Evolutionary conservation across 176 grass and related monocot species (phyloP), one percentile per base, ranked within the genome.

Genomic region (Cenchrus fungigraminus): DNA sequence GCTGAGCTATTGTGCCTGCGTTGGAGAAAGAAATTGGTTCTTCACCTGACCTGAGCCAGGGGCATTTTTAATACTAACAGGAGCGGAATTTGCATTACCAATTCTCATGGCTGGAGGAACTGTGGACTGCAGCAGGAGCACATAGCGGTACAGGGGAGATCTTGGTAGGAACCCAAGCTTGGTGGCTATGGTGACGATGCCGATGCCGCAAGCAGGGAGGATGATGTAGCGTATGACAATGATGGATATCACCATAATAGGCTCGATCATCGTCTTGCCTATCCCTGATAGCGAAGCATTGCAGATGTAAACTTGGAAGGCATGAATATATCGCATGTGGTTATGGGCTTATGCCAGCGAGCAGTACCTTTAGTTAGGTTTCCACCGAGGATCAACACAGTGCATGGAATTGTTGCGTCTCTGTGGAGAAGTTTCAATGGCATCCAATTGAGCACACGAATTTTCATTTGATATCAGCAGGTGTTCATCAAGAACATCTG

Each of bases 41-140:
- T 51, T 9, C 20, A 31, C n/a, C 4, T 71, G 6, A 73, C 45
- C 6, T 46, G 45, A 46, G 4, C 31, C 31, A 32, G 5, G 53
- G 5, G 19, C 17, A 16, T 51, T 32, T 50, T 14, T 44, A 6
- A 22, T 45, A 43, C 55, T n/a, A n/a, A 8, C 4, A 65, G 16
- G 9, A 22, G 29, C 1, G 4, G 19, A 37, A 1, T 28, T 15
- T 44, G 6, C 7, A 49, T n/a, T 49, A 92, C 86, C 86, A 4
- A 91, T 72, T 52, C 84, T 86, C 90, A 91, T 94, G 77, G 88
- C 92, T 0, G 86, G 90, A 37, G 86, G 90, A 31, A 97, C 74
- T 1, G 92, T 87, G 53, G 86, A 92, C 45, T 97, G 95, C 44
- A 89, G 45, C 16, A 97, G 74, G 59, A 92, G 81, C 20, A 94